Conservation (phyloP, 108 stramenopile genomes). For the Conticribra guillardii region DNA sequence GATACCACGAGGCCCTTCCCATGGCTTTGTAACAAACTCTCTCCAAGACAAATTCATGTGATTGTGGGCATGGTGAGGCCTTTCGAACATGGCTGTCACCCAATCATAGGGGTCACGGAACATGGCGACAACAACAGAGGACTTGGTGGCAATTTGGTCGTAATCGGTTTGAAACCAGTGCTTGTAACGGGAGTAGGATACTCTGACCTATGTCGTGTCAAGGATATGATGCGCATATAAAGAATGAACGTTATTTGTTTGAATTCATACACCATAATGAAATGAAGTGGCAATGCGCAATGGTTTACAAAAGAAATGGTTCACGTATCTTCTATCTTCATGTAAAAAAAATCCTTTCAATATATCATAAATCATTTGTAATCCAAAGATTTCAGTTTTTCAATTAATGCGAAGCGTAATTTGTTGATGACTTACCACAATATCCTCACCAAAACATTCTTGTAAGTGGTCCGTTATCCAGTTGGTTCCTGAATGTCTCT, state of each 20-base stretch:
- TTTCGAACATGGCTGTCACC: constrained; percentile 16
- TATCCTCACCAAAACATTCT: constrained; percentile 15
- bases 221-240: no score
- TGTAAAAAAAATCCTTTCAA: no score
- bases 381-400: no score
- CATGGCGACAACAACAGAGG: constrained; percentile 7
- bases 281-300: no score
- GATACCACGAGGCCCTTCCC: constrained; percentile 10
- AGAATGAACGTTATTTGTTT: no score
- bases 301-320: no score
- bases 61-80: constrained; percentile 7
- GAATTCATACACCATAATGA: no score
- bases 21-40: constrained; percentile 34
- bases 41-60: constrained; percentile 27
- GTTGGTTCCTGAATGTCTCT: constrained; percentile 23
- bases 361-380: no score
- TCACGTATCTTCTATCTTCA: no score
- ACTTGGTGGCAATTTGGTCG: background rate
- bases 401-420: no score
- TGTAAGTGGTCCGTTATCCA: constrained; percentile 26
- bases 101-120: constrained; percentile 27
- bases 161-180: constrained; percentile 36
- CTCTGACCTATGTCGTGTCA: background rate
- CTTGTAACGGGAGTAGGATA: constrained; percentile 13
- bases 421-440: background rate